A percentile compares a stretch with the other conserved stretches of the same genome.
phyloP scores from a whole-genome alignment of 345 rosid genomes.

The Kandelia obovata region DNA sequence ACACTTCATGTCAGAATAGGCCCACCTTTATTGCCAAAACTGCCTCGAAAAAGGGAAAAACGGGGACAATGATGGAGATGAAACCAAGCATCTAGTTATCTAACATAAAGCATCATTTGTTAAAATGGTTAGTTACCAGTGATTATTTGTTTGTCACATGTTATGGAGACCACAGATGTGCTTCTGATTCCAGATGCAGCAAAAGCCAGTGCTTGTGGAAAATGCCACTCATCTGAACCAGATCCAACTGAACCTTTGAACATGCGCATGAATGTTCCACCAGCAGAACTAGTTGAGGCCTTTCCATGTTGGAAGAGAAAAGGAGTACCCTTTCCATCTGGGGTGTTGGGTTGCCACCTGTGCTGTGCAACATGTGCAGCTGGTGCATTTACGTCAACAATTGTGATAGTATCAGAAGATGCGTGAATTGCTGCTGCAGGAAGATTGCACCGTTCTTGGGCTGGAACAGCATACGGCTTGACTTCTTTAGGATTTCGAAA shows the following conservation, averaged over 20 bases:
- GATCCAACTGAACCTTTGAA: slow-evolving; percentile 71
- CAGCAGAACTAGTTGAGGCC: slow-evolving; percentile 52
- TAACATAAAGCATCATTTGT: not conserved
- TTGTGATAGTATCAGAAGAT: slow-evolving; percentile 69
- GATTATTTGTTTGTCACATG: slow-evolving; percentile 71
- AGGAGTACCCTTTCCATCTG: slow-evolving; percentile 90
- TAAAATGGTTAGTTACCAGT: slow-evolving; percentile 51
- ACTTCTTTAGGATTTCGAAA: slow-evolving; percentile 86
- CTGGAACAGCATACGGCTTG: slow-evolving; percentile 67
- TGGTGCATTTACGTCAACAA: slow-evolving; percentile 83
- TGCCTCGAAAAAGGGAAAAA: no score
- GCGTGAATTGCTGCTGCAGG: slow-evolving; percentile 94
- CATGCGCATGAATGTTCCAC: slow-evolving; percentile 83
- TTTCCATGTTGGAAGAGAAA: slow-evolving; percentile 93
- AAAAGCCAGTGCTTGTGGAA: slow-evolving; percentile 91
- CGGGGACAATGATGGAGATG: not conserved
- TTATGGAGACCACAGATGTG: slow-evolving; percentile 74
- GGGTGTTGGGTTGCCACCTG: slow-evolving; percentile 97
- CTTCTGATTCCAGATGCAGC: slow-evolving; percentile 77
- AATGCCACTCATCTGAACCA: slow-evolving; percentile 66
- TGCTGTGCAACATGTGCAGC: slow-evolving; percentile 88
- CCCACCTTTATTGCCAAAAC: no score
- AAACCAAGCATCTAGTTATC: not conserved
- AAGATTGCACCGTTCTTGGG: slow-evolving; percentile 89
- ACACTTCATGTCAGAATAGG: no score